These are phyloP conservation scores for Salix koriyanagi DNA, from an alignment of 345 rosid species.

Conservation along the genomic window DNA sequence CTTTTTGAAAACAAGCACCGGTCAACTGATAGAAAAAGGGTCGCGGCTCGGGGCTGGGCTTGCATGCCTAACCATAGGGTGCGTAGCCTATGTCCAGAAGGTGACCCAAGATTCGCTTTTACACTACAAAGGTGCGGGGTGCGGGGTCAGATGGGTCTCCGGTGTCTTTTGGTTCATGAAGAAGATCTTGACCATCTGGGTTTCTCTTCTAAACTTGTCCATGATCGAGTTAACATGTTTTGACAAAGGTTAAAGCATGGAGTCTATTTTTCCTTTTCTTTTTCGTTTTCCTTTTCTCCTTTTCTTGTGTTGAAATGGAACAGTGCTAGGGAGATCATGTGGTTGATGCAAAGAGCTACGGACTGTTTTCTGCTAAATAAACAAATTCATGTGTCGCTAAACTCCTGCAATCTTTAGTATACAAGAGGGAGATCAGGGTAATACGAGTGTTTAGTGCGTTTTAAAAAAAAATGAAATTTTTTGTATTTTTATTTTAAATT, in stretches of 20 bases:
- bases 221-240: not conserved
- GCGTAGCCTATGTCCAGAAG: not conserved
- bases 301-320: too few relatives aligned
- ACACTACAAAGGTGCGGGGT: not conserved
- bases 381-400: too few relatives aligned
- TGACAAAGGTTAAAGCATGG: not conserved
- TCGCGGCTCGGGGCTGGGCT: not conserved
- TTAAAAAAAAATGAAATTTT: too few relatives aligned
- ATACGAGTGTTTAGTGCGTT: too few relatives aligned
- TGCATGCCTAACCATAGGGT: constrained; percentile 6
- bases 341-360: too few relatives aligned
- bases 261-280: not conserved
- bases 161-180: not conserved
- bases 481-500: too few relatives aligned
- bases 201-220: not conserved
- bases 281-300: too few relatives aligned
- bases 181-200: not conserved
- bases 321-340: not conserved
- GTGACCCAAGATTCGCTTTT: not conserved
- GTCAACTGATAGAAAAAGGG: not conserved
- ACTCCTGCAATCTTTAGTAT: too few relatives aligned
- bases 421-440: too few relatives aligned
- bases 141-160: not conserved
- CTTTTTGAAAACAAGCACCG: not conserved
- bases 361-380: too few relatives aligned